Evolutionary conservation across 257 asterid genomes (phyloP), one percentile per base, ranked within the genome.

Genomic region (Nemophila menziesii): DNA sequence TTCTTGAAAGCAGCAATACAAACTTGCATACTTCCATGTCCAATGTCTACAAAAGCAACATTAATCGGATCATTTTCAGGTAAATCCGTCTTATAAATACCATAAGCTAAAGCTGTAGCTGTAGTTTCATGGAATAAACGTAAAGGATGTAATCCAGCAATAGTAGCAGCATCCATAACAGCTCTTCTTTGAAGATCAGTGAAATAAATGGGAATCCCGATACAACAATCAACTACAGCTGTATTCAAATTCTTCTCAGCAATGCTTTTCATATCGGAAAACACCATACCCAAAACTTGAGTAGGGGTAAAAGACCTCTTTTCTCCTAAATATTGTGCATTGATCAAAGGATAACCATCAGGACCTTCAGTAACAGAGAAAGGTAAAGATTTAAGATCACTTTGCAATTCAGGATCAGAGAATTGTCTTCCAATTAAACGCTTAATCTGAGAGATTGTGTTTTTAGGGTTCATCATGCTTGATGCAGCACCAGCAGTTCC

Each of bases 1-100:
- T 84, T 89, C 80, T 80, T 89, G 67, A 89, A 80, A 45, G 77
- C 92, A 51, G 84, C 95, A 63, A 89, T 72, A 61, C 95, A 89
- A 27, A 89, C 98, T 66, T 89, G 98, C 76, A 89, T 18, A 34
- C 98, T 84, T 6, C 94, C 69, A 56, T 84, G 95, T 16, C 98
- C 98, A 22, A 79, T 69, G 39, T 89, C 46, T 17, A 41, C 13
- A 22, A 41, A 41, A 11, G 46, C 46, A 41, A 41, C 46, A 41
- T 41, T 41, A 9, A 41, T 18, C 20, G 46, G 46, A 15, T 41
- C 46, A 17, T 17, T 41, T 15, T 41, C 46, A 18, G 46, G 46
- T 41, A 41, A 18, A 41, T 41, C 46, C 12, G 46, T 41, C 24
- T 41, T 41, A 22, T 41, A 41, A 0, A 41, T 41, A 18, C 46